phyloP scores from a whole-genome alignment of 2,329 filamentous ascomycete genomes.

The Nannizzia gypsea region DNA sequence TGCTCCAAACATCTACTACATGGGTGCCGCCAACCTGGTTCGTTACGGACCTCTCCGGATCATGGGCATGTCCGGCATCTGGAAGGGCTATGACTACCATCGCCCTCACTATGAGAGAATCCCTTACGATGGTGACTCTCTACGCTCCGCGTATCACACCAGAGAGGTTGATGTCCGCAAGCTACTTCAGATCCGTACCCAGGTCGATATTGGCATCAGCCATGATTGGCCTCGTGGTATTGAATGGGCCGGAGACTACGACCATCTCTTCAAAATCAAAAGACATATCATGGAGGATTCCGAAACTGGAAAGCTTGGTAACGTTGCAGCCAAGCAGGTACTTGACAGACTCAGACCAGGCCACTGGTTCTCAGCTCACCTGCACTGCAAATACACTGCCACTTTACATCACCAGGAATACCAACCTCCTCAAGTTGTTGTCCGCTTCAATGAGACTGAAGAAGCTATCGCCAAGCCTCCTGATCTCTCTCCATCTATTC shows the following conservation, averaged over 20 bases:
- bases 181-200: slow-evolving; percentile 68
- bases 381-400: slow-evolving; percentile 80
- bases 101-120: slow-evolving; percentile 75
- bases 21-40: slow-evolving; percentile 83
- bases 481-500: neutral
- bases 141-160: slow-evolving; percentile 78
- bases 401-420: slow-evolving; percentile 7
- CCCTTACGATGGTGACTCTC: slow-evolving; percentile 65
- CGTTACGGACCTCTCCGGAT: slow-evolving; percentile 76
- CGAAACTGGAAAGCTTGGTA: slow-evolving; percentile 62
- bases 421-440: neutral
- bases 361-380: slow-evolving; percentile 87
- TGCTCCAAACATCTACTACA: slow-evolving; percentile 91
- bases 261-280: slow-evolving; percentile 60
- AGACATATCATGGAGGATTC: slow-evolving; percentile 65
- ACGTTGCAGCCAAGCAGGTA: slow-evolving; percentile 63
- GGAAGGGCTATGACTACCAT: slow-evolving; percentile 80
- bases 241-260: slow-evolving; percentile 62
- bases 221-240: slow-evolving; percentile 90
- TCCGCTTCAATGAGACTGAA: neutral
- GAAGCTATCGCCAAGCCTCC: neutral
- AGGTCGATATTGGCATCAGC: slow-evolving; percentile 81
- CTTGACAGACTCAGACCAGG: slow-evolving; percentile 69
- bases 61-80: slow-evolving; percentile 84
- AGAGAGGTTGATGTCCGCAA: slow-evolving; percentile 86